Percentiles rank a stretch among this genome's conserved stretches.
Evolutionary conservation across 805 yeast species (phyloP).

Genomic region (Saccharomycopsis babjevae): DNA sequence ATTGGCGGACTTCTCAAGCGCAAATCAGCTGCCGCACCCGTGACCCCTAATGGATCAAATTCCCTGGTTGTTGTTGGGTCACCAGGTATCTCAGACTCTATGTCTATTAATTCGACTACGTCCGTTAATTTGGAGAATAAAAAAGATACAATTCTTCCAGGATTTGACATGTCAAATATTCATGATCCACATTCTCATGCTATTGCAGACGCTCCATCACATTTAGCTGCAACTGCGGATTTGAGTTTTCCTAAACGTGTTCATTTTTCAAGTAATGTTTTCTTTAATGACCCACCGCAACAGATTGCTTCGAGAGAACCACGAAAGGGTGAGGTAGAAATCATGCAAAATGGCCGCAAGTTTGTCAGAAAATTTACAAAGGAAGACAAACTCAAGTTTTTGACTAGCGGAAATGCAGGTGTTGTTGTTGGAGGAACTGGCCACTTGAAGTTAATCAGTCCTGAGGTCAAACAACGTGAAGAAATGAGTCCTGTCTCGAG

Average conservation of each 20-base stretch:
- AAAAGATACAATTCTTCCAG: neutral
- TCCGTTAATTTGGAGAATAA: neutral
- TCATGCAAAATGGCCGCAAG: conserved; percentile 42
- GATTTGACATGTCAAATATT: neutral
- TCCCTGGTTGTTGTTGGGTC: neutral
- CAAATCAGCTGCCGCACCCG: neutral
- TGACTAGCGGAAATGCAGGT: conserved; percentile 45
- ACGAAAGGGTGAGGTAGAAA: conserved; percentile 70
- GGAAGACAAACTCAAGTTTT: conserved; percentile 39
- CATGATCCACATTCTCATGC: neutral
- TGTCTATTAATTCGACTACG: neutral
- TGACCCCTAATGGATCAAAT: neutral
- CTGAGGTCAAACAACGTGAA: conserved; percentile 8
- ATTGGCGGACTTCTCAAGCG: neutral
- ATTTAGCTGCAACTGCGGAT: conserved; percentile 5
- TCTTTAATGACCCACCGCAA: conserved; percentile 79
- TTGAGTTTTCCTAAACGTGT: conserved; percentile 35
- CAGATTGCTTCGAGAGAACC: conserved; percentile 79
- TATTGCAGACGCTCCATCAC: conserved; percentile 3
- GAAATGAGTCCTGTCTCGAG: conserved; percentile 2
- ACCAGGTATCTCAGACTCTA: neutral
- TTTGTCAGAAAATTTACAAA: conserved; percentile 45
- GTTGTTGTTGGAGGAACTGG: conserved; percentile 76
- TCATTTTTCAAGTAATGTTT: conserved; percentile 66
- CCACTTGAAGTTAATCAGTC: conserved; percentile 37